Conservation (phyloP, 2,329 filamentous ascomycete genomes). For the Aureobasidium sp. region DNA sequence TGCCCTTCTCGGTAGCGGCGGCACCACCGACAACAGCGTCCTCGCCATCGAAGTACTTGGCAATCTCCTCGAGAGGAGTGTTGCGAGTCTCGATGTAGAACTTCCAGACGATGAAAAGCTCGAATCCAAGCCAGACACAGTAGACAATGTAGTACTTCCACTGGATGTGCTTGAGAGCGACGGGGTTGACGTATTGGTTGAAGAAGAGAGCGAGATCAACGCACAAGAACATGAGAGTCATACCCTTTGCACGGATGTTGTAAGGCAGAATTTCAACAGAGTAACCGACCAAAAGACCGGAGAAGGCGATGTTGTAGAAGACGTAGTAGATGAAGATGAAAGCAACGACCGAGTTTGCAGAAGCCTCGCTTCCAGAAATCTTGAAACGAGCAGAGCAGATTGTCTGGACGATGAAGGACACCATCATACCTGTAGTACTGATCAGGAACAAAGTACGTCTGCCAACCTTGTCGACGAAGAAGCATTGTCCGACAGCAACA, state of each 20-base stretch:
- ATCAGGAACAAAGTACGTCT: slow-evolving; percentile 29
- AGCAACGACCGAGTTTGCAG: slow-evolving; percentile 27
- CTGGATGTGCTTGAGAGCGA: slow-evolving; percentile 21
- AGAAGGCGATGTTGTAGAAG: slow-evolving; percentile 34
- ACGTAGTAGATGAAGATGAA: slow-evolving; percentile 28
- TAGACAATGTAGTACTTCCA: slow-evolving; percentile 29
- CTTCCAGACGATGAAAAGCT: slow-evolving; percentile 27
- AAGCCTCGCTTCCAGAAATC: slow-evolving; percentile 19
- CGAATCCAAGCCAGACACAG: slow-evolving; percentile 25
- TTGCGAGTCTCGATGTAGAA: slow-evolving; percentile 37
- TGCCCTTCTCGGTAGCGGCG: slow-evolving; percentile 28
- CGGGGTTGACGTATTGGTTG: slow-evolving; percentile 30
- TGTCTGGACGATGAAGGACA: slow-evolving; percentile 35
- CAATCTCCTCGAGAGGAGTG: slow-evolving; percentile 39
- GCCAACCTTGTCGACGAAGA: slow-evolving; percentile 30
- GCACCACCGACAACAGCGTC: slow-evolving; percentile 31
- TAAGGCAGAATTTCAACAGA: slow-evolving; percentile 40
- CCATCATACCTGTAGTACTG: slow-evolving; percentile 33
- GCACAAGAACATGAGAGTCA: slow-evolving; percentile 39
- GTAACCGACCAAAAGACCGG: slow-evolving; percentile 38
- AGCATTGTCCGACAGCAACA: slow-evolving; percentile 40
- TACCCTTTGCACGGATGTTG: slow-evolving; percentile 38
- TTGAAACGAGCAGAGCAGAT: slow-evolving; percentile 22
- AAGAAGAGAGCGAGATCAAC: slow-evolving; percentile 40
- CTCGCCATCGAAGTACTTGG: slow-evolving; percentile 38